Base-by-base conservation (phyloP, 257 asterid genomes). In the Verbascum thapsus region DNA sequence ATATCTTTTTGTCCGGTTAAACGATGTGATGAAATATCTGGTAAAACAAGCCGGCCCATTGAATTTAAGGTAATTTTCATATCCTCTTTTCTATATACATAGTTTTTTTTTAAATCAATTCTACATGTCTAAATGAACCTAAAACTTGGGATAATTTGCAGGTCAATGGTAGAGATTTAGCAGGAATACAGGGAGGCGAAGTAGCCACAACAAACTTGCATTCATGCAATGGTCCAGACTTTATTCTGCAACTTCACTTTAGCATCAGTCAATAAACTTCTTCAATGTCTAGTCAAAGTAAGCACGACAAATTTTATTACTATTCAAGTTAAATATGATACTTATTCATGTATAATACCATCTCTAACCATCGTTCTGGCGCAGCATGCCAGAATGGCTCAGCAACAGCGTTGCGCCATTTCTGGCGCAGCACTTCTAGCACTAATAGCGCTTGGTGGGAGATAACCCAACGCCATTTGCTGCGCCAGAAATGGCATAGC, bases 1-100 rank as follows among this genome's bases (percentile, higher is more conserved):
- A 35, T 45, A 60, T 47, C 44, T 35, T 42, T 15, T 60, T 55
- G 7, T 65, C 66, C 9, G 39, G 23, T 40, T 77, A 35, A 59
- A 58, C n/a, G 86, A 95, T 82, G 81, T 64, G 95, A 86, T 60
- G 95, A 79, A 69, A 30, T 80, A 54, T 84, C 91, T 3, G 95
- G 96, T 32, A 77, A 65, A 76, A 86, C 94, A 30, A 56, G 61
- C 61, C 77, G 53, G 58, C 95, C 88, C 5, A 26, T 84, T 68
- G 83, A 78, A 66, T 86, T 89, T 67, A 74, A 76, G 95, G 96
- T 86, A 63, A 68, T 72, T 22, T 13, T 58, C n/a, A 49, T 61
- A 50, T 43, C 58, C 38, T 37, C 48, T 54, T 45, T 17, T 49
- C 59, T 49, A 10, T 16, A 51, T 10, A 9, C 3, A 53, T 53